Percentiles rank a stretch among this genome's conserved stretches.
These are phyloP conservation scores for Aspergillus pseudonomiae DNA, from an alignment of 2,329 filamentous ascomycete species.

Conservation along the genomic window DNA sequence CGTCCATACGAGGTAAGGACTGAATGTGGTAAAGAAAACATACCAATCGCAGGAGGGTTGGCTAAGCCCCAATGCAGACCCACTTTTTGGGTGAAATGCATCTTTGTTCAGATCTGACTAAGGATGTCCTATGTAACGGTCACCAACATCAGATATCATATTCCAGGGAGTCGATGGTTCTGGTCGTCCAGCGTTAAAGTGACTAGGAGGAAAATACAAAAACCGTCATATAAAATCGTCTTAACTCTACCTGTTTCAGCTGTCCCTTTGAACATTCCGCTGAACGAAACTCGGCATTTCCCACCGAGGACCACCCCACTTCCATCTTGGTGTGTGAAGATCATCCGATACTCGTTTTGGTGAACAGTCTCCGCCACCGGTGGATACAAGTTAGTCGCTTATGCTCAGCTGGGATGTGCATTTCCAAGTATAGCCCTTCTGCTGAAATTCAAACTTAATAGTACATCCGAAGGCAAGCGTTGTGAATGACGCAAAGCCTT, in stretches of 20 bases:
- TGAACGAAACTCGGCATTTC: background rate
- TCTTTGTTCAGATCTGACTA: slow-evolving; percentile 8
- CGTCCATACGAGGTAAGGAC: slow-evolving; percentile 14
- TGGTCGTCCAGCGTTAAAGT: background rate
- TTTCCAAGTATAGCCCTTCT: slow-evolving; percentile 1
- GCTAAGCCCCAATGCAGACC: slow-evolving; percentile 38
- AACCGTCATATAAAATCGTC: background rate
- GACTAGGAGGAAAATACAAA: background rate
- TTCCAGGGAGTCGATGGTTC: background rate
- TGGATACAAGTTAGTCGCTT: slow-evolving; percentile 6
- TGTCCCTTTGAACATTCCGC: background rate
- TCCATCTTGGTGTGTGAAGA: slow-evolving; percentile 18
- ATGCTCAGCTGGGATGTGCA: slow-evolving; percentile 13
- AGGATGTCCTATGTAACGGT: background rate
- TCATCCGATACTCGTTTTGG: slow-evolving; percentile 21
- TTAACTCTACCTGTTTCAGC: slow-evolving; percentile 1
- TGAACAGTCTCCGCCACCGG: slow-evolving; percentile 10
- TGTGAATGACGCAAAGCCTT: background rate
- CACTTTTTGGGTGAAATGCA: slow-evolving; percentile 18
- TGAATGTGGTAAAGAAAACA: slow-evolving; percentile 8
- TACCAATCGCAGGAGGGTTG: slow-evolving; percentile 30
- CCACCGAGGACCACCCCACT: slow-evolving; percentile 8
- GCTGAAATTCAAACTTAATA: slow-evolving; percentile 9
- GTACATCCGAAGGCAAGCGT: background rate
- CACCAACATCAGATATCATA: background rate